Base-by-base conservation (phyloP, 495 filamentous ascomycete species). In the Corynascus novoguineensis region DNA sequence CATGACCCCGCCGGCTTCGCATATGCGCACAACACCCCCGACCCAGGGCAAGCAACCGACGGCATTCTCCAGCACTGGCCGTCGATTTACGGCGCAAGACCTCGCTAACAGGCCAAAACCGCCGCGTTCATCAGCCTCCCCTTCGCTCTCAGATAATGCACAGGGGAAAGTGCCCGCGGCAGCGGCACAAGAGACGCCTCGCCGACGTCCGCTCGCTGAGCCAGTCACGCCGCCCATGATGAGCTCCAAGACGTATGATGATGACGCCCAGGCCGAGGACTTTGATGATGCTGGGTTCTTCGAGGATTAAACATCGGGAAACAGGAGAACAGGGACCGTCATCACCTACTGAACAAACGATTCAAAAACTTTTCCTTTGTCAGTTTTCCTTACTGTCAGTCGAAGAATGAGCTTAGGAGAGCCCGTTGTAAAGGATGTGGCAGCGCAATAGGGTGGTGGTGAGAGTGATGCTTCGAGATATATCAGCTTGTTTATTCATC, bases 1-100 rank as follows among this genome's bases (percentile, higher is more conserved):
- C 15, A 70, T 95, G 73, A 95, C 91, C 4, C 89, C 91, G 17
- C 90, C 90, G 12, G 79, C 84, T 29, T 86, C 86, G 8, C 81
- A 84, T 48, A 67, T 84, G 32, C 81, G 86, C 10, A 78, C 80
- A 35, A 80, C 79, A 7, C 77, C 82, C 27, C 73, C 81, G 41
- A 60, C 68, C 31, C 62, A 40, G 37, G 49, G 35, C 35, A 38
- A 55, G 28, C 53, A 55, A 24, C 55, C 82, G 21, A 77, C 77
- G 8, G 78, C 78, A 7, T 78, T 82, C 24, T 69, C 72, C 6
- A 76, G 59, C 60, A 82, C 77, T 5, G 79, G 79, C 14, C 75
- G 76, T 29, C 71, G 78, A 4, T 78, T 74, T 55, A 79, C 76
- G 5, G 60, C 74, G 14, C 71, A 78, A 38, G 71, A 79, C 53